Conservation (phyloP, 1,139 yeast genomes). For the Hemisphaericaspora xylanilytica region DNA sequence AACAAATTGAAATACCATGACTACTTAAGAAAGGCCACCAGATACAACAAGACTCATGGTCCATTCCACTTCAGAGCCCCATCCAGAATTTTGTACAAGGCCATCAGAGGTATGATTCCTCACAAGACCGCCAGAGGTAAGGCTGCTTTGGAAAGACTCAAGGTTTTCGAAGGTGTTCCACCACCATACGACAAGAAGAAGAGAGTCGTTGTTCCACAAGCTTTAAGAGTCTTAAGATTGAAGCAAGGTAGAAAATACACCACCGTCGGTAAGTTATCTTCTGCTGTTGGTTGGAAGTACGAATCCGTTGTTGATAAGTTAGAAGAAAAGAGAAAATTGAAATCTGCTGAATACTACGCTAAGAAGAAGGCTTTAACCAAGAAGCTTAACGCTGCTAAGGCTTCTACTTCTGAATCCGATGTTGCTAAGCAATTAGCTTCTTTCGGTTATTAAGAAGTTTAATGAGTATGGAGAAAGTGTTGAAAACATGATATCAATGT, state of each 20-base stretch:
- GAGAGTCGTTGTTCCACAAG: constrained; percentile 99
- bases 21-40: constrained; percentile 98
- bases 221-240: constrained; percentile 98
- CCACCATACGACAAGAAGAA: constrained; percentile 99
- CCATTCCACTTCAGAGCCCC: constrained; percentile 99
- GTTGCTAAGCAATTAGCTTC: constrained; percentile 74
- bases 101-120: constrained; percentile 98
- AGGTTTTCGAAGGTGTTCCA: constrained; percentile 99
- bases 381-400: constrained; percentile 85
- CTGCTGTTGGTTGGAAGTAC: constrained; percentile 99
- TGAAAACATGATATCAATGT: background rate
- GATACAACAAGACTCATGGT: constrained; percentile 98
- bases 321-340: constrained; percentile 99
- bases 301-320: constrained; percentile 95
- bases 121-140: constrained; percentile 99
- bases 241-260: constrained; percentile 99
- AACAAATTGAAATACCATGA: constrained; percentile 99
- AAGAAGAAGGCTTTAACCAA: constrained; percentile 95
- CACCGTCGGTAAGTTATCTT: constrained; percentile 93
- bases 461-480: background rate
- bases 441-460: constrained; percentile 63
- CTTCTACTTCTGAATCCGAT: constrained; percentile 73
- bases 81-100: constrained; percentile 99
- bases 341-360: constrained; percentile 98
- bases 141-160: constrained; percentile 99